Evolutionary conservation across 768 basidiomycete genomes (phyloP).

Genomic region (Tylopilus balloui): DNA sequence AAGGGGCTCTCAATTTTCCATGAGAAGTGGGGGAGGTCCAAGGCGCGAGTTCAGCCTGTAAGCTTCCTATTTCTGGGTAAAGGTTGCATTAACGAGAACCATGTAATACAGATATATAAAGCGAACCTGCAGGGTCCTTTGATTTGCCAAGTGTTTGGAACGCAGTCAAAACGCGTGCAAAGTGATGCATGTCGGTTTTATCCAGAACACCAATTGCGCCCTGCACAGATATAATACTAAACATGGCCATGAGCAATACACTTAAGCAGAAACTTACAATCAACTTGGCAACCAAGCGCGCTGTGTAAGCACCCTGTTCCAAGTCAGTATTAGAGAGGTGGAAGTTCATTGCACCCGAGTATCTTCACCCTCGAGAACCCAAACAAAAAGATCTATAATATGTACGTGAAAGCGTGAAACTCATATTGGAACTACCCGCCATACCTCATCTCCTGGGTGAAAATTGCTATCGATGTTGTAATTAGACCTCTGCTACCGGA

Average conservation of each 20-base stretch:
- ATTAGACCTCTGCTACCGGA: neutral
- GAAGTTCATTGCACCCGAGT: neutral
- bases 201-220: slow-evolving; percentile 67
- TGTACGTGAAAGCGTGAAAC: slow-evolving; percentile 2
- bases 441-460: slow-evolving; percentile 67
- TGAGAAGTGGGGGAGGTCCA: slow-evolving; percentile 54
- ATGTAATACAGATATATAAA: neutral
- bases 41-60: slow-evolving; percentile 45
- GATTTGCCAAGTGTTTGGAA: slow-evolving; percentile 61
- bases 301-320: slow-evolving; percentile 78
- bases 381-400: slow-evolving; percentile 63
- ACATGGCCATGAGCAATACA: neutral
- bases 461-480: slow-evolving; percentile 49
- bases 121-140: slow-evolving; percentile 41
- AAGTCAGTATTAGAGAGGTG: slow-evolving; percentile 6
- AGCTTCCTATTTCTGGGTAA: slow-evolving; percentile 31
- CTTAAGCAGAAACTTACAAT: slow-evolving; percentile 20
- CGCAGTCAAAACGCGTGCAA: slow-evolving; percentile 55
- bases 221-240: slow-evolving; percentile 32
- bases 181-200: slow-evolving; percentile 66
- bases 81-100: neutral
- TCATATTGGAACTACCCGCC: neutral
- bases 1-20: slow-evolving; percentile 50
- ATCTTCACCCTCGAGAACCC: slow-evolving; percentile 64
- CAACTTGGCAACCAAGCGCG: slow-evolving; percentile 66